Evolutionary conservation across 2,329 filamentous ascomycete species (phyloP), one percentile per base, ranked within the genome.

Genomic region (Alternaria viburni): DNA sequence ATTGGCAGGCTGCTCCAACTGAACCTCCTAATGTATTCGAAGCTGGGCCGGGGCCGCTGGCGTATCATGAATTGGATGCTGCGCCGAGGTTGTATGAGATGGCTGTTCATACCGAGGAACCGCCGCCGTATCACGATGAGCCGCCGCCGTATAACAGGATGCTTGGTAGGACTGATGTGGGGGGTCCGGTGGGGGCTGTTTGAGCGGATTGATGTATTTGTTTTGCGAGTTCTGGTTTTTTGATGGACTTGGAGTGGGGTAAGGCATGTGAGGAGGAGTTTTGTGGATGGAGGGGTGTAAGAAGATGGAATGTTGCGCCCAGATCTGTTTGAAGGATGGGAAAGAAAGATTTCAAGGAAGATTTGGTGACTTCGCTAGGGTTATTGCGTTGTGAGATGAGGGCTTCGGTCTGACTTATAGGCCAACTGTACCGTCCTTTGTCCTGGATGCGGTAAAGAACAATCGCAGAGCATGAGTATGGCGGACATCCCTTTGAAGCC

Each of bases 1-100:
- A 52, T 3, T 71, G 62, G 64, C 46, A 52, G 17, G 56, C 30
- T 19, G 21, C 28, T 6, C 12, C 28, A 30, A 30, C 13, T 30
- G 28, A 30, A 30, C 13, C 11, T 30, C 11, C 28, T 11, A 5
- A 4, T 6, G 13, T 30, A 12, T 13, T 30, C 11, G 28, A 30
- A 12, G 28, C 28, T 13, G 65, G 59, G 11, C 41, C 59, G 6
- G 45, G 57, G 7, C 66, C 64, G 12, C 66, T 61, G 9, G 54
- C n/a, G 17, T 68, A 68, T n/a, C 61, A 68, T 0, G 66, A 66
- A n/a, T 5, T 64, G 4, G 66, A 68, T 57, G 64, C 61, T 6
- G 49, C 59, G 55, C 25, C 54, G 44, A 36, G 51, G 25, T 3
- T 32, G 12, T 43, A 47, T 12, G 46, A 56, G 3, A 19, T 57